Percentiles rank a stretch among this genome's conserved stretches.
Conservation (phyloP, 192 early-diverging fungal species). For the Rhizophagus sp. region DNA sequence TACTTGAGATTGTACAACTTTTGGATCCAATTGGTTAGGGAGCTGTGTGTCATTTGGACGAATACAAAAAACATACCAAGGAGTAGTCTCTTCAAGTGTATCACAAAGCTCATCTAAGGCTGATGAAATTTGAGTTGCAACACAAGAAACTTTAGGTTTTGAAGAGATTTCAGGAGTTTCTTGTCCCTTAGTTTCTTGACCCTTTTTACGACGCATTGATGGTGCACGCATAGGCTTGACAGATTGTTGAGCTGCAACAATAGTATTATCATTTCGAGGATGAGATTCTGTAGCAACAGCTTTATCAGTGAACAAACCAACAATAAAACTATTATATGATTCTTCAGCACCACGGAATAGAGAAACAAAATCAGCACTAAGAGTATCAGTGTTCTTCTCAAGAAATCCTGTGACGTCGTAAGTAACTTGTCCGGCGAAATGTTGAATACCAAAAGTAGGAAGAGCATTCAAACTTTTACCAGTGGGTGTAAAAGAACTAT, state of each 20-base stretch:
- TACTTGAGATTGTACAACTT: conserved; percentile 72
- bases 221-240: conserved; percentile 70
- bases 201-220: conserved; percentile 58
- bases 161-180: conserved; percentile 15
- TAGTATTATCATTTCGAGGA: conserved; percentile 75
- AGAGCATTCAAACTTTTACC: conserved; percentile 42
- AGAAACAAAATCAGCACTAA: conserved; percentile 83
- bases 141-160: conserved; percentile 52
- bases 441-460: conserved; percentile 74
- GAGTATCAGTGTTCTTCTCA: conserved; percentile 75
- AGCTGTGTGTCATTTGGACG: conserved; percentile 67
- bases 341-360: conserved; percentile 80
- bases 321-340: conserved; percentile 72
- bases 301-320: conserved; percentile 73
- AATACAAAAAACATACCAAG: conserved; percentile 81
- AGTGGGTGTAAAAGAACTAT: conserved; percentile 49
- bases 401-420: conserved; percentile 70
- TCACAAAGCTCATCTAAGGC: conserved; percentile 67
- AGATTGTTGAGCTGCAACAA: conserved; percentile 77
- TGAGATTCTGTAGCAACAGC: conserved; percentile 77
- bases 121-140: conserved; percentile 68
- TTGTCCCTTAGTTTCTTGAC: conserved; percentile 32
- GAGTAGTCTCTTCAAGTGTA: conserved; percentile 73
- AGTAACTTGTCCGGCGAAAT: conserved; percentile 71
- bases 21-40: conserved; percentile 66